Evolutionary conservation across 805 yeast species (phyloP), one percentile per base, ranked within the genome.

Genomic region (Candida insectorum): DNA sequence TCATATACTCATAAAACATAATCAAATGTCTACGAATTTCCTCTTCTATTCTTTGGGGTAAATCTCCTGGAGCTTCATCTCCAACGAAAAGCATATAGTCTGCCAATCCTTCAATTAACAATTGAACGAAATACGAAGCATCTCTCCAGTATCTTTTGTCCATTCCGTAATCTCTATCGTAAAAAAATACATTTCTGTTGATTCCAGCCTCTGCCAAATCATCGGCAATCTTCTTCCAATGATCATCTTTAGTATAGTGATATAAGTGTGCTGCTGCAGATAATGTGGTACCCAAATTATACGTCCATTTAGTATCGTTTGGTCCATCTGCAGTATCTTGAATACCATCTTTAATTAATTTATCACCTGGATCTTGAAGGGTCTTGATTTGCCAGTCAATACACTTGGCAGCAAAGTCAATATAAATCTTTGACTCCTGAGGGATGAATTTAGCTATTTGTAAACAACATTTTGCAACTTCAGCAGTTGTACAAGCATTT

Each of bases 401-500:
- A 44, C 81, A 75, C 42, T 66, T 65, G 29, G 66, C 66, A n/a
- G 82, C 85, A 60, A 77, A 81, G 31, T 71, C 69, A 30, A 77
- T 52, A 47, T 77, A 73, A n/a, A 45, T 45, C 25, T 58, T 42
- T 16, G 63, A 59, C 41, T 76, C 79, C 15, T 64, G 54, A 5
- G 79, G 75, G 21, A 75, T 63, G 45, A 69, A 73, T 42, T 62
- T 65, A 24, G 83, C 75, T 32, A 79, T 55, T 51, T 76, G 72
- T 40, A 79, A 62, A 41, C 78, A 74, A 4, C 79, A 78, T 48
- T 77, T 65, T 4, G 86, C 87, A 16, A 71, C 71, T 48, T 81
- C 85, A 7, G 82, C 79, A 2, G 83, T 77, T 22, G 85, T 77
- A 44, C 84, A 79, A 9, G 87, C 68, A 47, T 78, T 75, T 47